Conservation (phyloP, 345 rosid genomes). For the Eutrema heterophyllum region DNA sequence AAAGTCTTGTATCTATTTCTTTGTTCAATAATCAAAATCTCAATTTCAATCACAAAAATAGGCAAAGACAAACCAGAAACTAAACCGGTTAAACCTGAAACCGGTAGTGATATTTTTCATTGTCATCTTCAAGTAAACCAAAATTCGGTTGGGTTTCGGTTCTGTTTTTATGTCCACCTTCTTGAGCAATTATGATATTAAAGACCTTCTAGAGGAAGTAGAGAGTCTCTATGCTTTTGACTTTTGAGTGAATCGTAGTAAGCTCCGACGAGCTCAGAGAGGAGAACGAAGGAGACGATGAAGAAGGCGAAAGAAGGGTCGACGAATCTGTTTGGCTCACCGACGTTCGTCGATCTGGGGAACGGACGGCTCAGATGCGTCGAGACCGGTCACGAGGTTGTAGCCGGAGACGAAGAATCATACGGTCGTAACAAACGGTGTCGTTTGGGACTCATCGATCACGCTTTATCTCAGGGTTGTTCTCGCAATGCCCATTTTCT, state of each 20-base stretch:
- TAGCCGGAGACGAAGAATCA: constrained; percentile 57
- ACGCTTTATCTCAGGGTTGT: constrained; percentile 59
- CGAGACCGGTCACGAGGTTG: constrained; percentile 83
- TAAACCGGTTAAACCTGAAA: no score
- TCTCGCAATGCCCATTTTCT: constrained; percentile 59
- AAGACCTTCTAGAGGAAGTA: not conserved
- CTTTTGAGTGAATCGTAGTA: not conserved
- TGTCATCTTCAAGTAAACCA: no score
- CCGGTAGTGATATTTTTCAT: no score
- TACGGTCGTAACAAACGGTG: constrained; percentile 74
- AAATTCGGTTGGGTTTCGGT: not conserved
- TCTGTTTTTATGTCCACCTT: not conserved
- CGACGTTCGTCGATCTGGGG: constrained; percentile 50
- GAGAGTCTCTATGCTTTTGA: not conserved
- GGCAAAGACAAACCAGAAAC: no score
- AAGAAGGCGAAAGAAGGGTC: constrained; percentile 26
- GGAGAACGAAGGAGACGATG: not conserved
- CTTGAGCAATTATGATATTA: no score
- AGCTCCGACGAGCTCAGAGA: not conserved
- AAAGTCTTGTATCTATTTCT: no score
- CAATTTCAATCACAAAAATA: no score
- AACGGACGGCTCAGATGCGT: constrained; percentile 78
- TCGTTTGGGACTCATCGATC: constrained; percentile 82
- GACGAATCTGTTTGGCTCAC: constrained; percentile 51
- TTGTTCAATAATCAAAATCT: no score